These are phyloP conservation scores for Penicillium dipodomyicola DNA, from an alignment of 495 filamentous ascomycete genomes.

Conservation along the genomic window DNA sequence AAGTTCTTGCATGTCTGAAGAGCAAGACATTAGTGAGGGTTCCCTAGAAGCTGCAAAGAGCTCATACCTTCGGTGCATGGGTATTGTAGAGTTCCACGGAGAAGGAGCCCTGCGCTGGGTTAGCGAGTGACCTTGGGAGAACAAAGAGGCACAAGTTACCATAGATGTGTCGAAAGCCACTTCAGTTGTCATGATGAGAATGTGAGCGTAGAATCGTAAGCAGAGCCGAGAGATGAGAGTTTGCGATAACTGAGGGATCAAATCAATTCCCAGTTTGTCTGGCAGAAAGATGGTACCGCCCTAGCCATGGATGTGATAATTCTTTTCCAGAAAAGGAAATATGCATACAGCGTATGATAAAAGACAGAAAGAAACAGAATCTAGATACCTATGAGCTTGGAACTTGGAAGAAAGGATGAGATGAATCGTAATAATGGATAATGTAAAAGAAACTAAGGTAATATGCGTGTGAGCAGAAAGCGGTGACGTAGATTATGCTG, in stretches of 20 bases:
- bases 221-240: constrained; percentile 8
- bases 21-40: constrained; percentile 18
- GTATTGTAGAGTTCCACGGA: constrained; percentile 83
- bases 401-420: background rate
- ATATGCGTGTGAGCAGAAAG: background rate
- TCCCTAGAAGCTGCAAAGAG: background rate
- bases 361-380: background rate
- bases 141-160: constrained; percentile 42
- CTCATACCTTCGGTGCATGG: constrained; percentile 66
- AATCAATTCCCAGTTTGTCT: constrained; percentile 1
- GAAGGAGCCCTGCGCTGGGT: constrained; percentile 65
- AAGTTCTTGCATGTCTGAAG: constrained; percentile 85
- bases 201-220: constrained; percentile 7
- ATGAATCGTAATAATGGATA: background rate
- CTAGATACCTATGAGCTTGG: too few species aligned
- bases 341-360: background rate
- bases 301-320: background rate
- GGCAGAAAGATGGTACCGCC: background rate
- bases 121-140: constrained; percentile 12
- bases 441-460: background rate
- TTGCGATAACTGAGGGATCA: constrained; percentile 3
- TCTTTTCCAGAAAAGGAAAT: background rate
- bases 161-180: constrained; percentile 78
- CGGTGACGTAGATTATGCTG: background rate
- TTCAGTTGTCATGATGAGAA: constrained; percentile 64